These are phyloP conservation scores for Taphrina populina DNA, from an alignment of 1,139 yeast genomes.

Conservation along the genomic window DNA sequence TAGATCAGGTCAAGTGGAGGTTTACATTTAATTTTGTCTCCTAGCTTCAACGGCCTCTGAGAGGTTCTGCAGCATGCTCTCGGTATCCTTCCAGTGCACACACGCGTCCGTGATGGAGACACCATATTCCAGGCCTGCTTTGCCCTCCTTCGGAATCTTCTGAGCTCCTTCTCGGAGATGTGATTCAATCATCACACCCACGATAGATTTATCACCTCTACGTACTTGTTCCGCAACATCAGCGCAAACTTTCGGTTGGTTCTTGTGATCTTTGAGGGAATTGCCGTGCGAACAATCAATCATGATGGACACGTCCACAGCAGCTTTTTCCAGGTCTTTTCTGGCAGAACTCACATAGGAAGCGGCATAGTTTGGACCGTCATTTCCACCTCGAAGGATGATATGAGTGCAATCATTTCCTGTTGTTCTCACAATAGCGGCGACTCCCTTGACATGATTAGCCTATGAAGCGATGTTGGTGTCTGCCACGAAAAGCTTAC, in stretches of 20 bases:
- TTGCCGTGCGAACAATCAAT: constrained; percentile 98
- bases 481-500: constrained; percentile 76
- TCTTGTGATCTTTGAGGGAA: constrained; percentile 87
- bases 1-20: too few relatives aligned
- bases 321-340: constrained; percentile 53
- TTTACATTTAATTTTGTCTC: not conserved
- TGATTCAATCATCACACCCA: constrained; percentile 96
- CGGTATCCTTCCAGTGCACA: constrained; percentile 90
- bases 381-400: constrained; percentile 92
- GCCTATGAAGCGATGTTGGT: constrained; percentile 52
- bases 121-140: constrained; percentile 80
- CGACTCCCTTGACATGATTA: constrained; percentile 91
- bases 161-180: constrained; percentile 92
- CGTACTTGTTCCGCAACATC: constrained; percentile 79
- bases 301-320: constrained; percentile 60
- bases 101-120: constrained; percentile 97
- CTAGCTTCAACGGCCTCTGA: constrained; percentile 63
- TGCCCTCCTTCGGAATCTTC: constrained; percentile 61
- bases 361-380: constrained; percentile 88
- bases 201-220: constrained; percentile 71
- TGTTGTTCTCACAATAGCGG: constrained; percentile 48
- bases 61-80: constrained; percentile 68
- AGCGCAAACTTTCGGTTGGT: constrained; percentile 84
- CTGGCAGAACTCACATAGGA: constrained; percentile 74
- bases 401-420: constrained; percentile 57